phyloP scores from a whole-genome alignment of 2,329 filamentous ascomycete genomes.

The Arthrobotrys pseudoclavata region DNA sequence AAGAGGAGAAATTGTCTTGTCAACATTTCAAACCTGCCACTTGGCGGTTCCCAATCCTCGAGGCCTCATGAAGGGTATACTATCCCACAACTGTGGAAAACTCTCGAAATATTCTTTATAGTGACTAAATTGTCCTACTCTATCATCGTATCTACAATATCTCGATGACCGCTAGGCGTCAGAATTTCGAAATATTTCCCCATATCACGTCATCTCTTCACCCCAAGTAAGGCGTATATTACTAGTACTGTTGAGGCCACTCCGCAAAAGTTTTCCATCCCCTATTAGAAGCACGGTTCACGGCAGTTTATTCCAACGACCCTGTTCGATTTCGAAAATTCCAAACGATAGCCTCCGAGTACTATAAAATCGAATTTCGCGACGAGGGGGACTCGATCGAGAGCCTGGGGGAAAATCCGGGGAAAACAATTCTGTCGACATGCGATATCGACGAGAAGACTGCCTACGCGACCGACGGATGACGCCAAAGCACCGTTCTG shows the following conservation, averaged over 20 bases:
- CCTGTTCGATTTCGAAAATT: not conserved
- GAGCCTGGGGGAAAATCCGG: not conserved
- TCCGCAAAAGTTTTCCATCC: constrained; percentile 28
- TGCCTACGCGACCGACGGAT: constrained; percentile 13
- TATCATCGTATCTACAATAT: not conserved
- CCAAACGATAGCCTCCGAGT: not conserved
- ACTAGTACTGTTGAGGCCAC: constrained; percentile 11
- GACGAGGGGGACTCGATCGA: not conserved
- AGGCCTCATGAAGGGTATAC: not conserved
- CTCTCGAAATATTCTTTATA: not conserved
- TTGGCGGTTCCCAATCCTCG: not conserved
- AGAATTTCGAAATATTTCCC: constrained; percentile 27
- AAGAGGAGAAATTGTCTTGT: constrained; percentile 29
- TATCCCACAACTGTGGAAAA: not conserved
- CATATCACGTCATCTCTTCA: constrained; percentile 22
- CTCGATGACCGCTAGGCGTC: not conserved
- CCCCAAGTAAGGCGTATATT: constrained; percentile 24
- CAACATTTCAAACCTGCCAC: constrained; percentile 10
- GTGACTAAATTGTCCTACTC: not conserved
- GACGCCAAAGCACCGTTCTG: not conserved
- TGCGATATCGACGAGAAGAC: not conserved
- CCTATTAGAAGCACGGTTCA: not conserved
- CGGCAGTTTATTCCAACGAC: not conserved
- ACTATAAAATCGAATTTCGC: not conserved
- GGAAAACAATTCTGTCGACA: not conserved